phyloP scores from a whole-genome alignment of 257 asterid genomes.

The Solanum rostratum region DNA sequence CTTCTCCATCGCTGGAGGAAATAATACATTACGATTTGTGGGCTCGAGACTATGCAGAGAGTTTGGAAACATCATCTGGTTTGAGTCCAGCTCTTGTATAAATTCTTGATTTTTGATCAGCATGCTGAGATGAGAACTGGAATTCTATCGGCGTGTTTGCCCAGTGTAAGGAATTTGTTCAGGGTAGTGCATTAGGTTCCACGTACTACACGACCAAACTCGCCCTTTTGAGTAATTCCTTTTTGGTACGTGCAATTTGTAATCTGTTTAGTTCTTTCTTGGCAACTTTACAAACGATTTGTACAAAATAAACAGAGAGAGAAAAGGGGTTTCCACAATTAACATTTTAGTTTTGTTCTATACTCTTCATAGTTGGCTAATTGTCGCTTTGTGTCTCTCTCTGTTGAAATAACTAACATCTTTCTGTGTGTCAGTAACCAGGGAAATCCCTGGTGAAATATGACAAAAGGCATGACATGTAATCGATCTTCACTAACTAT shows the following conservation, averaged over 20 bases:
- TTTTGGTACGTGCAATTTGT: background rate
- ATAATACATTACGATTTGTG: constrained; percentile 86
- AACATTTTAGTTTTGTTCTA: too few relatives aligned
- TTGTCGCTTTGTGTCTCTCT: too few relatives aligned
- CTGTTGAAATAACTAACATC: too few relatives aligned
- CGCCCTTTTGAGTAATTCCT: constrained; percentile 4
- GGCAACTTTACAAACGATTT: background rate
- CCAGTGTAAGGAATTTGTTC: background rate
- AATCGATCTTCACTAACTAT: too few relatives aligned
- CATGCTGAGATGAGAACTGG: background rate
- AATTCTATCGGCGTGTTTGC: background rate
- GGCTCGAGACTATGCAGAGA: constrained; percentile 83
- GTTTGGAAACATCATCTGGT: constrained; percentile 33
- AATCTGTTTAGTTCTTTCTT: background rate
- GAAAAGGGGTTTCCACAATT: background rate
- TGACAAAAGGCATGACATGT: too few relatives aligned
- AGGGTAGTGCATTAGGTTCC: constrained; percentile 1
- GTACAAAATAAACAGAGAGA: background rate
- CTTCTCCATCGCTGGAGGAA: constrained; percentile 74
- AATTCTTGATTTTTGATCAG: background rate
- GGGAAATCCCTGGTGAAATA: too few relatives aligned
- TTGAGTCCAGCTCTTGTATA: constrained; percentile 53
- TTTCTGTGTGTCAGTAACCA: too few relatives aligned
- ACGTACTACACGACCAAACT: background rate
- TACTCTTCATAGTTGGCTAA: too few relatives aligned